Conservation (phyloP, 306 rosid species). For the Calophaca sinica region DNA sequence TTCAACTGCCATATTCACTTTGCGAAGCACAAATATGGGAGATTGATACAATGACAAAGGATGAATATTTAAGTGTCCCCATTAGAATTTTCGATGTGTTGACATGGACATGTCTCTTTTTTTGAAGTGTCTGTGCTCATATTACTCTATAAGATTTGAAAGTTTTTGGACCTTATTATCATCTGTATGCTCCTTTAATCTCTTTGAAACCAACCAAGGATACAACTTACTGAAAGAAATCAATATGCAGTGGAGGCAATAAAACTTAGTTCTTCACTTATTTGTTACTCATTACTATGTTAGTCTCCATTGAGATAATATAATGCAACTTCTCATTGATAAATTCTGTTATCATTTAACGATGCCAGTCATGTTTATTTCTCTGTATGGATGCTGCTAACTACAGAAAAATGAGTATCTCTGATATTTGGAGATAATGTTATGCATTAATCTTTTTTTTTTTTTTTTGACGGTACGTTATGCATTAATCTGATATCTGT, state of each 20-base stretch:
- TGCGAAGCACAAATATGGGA: conserved; percentile 6
- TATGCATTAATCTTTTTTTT: conserved; percentile 23
- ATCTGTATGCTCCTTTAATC: background rate
- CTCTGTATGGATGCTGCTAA: conserved; percentile 26
- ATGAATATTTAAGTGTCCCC: conserved; percentile 19
- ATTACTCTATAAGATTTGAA: background rate
- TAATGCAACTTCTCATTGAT: conserved; percentile 4
- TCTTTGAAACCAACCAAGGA: conserved; percentile 11
- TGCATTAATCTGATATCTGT: conserved; percentile 34
- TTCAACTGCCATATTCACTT: conserved; percentile 27
- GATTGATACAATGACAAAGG: background rate
- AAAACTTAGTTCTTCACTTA: background rate
- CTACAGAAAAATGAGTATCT: conserved; percentile 9
- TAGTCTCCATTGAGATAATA: conserved; percentile 23
- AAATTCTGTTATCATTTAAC: conserved; percentile 13
- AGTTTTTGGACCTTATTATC: conserved; percentile 19
- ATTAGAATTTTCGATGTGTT: conserved; percentile 7
- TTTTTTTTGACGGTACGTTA: too few relatives aligned
- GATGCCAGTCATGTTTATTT: conserved; percentile 37
- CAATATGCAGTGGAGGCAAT: conserved; percentile 17
- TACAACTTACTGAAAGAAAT: background rate
- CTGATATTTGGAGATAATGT: conserved; percentile 31
- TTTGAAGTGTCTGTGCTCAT: conserved; percentile 12
- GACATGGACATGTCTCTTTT: conserved; percentile 8
- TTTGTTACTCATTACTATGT: conserved; percentile 14